phyloP scores from a whole-genome alignment of 1,284 basidiomycete genomes.

The Leccinum fuscescens region DNA sequence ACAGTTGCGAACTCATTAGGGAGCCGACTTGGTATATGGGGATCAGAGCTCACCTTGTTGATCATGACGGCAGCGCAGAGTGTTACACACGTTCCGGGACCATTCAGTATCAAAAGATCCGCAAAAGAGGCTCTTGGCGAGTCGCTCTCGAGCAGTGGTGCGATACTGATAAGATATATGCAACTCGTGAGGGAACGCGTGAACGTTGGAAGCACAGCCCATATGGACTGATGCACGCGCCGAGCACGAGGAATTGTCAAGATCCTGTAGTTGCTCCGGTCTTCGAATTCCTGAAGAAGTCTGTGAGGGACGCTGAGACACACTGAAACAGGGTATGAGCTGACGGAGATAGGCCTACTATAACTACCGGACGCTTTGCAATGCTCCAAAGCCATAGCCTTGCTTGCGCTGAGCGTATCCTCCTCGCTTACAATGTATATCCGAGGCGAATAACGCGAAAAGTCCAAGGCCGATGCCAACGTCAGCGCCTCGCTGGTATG shows the following conservation, averaged over 20 bases:
- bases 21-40: background rate
- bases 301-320: conserved; percentile 11
- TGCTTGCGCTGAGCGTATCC: conserved; percentile 75
- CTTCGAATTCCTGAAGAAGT: conserved; percentile 13
- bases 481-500: conserved; percentile 89
- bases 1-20: background rate
- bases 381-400: conserved; percentile 68
- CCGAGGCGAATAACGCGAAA: conserved; percentile 71
- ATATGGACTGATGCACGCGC: conserved; percentile 74
- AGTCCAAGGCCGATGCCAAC: conserved; percentile 77
- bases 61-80: conserved; percentile 74
- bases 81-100: conserved; percentile 91
- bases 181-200: conserved; percentile 58
- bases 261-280: conserved; percentile 43
- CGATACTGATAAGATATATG: conserved; percentile 55
- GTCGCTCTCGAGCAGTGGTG: conserved; percentile 39
- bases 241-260: conserved; percentile 82
- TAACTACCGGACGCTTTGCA: conserved; percentile 29
- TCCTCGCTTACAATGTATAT: conserved; percentile 84
- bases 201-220: conserved; percentile 68
- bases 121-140: conserved; percentile 45
- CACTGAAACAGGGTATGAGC: conserved; percentile 2
- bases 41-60: conserved; percentile 61
- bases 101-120: conserved; percentile 88
- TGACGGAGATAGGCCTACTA: conserved; percentile 14